phyloP scores from a whole-genome alignment of 2,329 filamentous ascomycete genomes.

The Aspergillus niger region DNA sequence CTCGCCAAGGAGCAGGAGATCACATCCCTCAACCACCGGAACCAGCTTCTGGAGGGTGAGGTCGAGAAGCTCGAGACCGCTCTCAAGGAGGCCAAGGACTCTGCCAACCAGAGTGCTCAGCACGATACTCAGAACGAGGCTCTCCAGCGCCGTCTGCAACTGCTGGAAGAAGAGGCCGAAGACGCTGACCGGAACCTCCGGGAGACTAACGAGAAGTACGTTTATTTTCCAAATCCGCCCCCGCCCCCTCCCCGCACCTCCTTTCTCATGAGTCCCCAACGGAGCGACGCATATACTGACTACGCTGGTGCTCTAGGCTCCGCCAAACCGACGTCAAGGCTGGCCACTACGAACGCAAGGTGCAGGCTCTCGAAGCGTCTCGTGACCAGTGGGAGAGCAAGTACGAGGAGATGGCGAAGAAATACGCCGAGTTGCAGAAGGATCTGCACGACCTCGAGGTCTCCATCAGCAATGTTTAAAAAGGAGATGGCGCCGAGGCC shows the following conservation, averaged over 20 bases:
- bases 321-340: conserved; percentile 99
- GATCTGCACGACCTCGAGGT: conserved; percentile 87
- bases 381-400: conserved; percentile 95
- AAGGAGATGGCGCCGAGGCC: conserved; percentile 31
- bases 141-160: conserved; percentile 86
- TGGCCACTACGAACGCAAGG: conserved; percentile 98
- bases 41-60: conserved; percentile 83
- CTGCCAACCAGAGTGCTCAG: conserved; percentile 77
- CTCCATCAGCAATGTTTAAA: conserved; percentile 91
- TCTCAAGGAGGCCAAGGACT: conserved; percentile 85
- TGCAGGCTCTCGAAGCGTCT: conserved; percentile 89
- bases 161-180: conserved; percentile 97
- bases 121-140: conserved; percentile 89
- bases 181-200: conserved; percentile 93
- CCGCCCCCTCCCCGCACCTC: not conserved
- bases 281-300: conserved; percentile 20
- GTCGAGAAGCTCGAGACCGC: conserved; percentile 87
- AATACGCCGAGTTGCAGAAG: conserved; percentile 80
- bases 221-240: conserved; percentile 21
- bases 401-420: conserved; percentile 96
- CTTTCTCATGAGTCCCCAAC: not conserved
- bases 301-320: conserved; percentile 63
- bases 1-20: conserved; percentile 97
- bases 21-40: conserved; percentile 93
- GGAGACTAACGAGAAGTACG: conserved; percentile 98